These are phyloP conservation scores for Mallotus repandus DNA, from an alignment of 441 rosid species.

Conservation along the genomic window DNA sequence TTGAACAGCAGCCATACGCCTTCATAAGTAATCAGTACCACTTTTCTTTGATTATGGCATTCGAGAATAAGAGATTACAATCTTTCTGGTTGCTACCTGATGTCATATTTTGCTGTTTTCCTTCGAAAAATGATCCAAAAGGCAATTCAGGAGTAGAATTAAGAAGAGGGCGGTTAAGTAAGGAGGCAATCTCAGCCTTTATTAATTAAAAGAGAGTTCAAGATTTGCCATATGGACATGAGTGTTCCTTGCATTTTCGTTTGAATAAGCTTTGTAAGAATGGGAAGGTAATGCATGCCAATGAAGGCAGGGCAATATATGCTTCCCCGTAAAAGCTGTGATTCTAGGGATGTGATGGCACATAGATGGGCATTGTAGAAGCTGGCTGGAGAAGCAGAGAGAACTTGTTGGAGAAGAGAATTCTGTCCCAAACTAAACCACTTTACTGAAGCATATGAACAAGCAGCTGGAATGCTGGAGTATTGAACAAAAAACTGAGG, in stretches of 20 bases:
- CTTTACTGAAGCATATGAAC: no score
- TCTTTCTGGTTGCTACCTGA: background rate
- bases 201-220: background rate
- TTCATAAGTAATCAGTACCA: background rate
- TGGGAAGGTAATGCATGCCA: background rate
- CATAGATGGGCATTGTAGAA: no score
- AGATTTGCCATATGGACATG: background rate
- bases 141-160: constrained; percentile 1
- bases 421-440: no score
- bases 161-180: background rate
- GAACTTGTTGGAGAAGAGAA: no score
- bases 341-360: no score
- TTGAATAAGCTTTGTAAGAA: background rate
- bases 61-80: background rate
- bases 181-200: constrained; percentile 1
- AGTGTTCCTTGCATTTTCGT: background rate
- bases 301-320: background rate
- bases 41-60: background rate
- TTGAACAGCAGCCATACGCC: background rate
- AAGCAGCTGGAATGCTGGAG: no score
- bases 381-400: no score
- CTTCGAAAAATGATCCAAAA: background rate
- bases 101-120: background rate
- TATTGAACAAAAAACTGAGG: no score
- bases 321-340: background rate